Evolutionary conservation across 2,329 filamentous ascomycete genomes (phyloP).

Genomic region (Colletotrichum phormii): DNA sequence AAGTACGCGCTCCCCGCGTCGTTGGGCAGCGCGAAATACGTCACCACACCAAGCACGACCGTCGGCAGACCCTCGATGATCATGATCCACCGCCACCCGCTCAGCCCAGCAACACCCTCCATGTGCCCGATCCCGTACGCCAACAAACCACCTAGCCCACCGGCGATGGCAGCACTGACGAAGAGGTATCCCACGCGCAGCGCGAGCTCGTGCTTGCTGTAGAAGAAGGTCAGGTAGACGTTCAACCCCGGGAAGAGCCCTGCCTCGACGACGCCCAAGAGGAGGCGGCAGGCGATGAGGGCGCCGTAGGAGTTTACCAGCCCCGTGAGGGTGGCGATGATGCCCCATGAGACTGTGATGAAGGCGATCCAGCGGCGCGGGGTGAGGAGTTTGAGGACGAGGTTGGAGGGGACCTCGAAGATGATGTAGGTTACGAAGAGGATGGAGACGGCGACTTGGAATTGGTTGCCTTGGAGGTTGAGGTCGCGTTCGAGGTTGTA

Average conservation of each 20-base stretch:
- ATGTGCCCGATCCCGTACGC: slow-evolving; percentile 81
- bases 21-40: slow-evolving; percentile 67
- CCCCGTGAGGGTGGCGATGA: slow-evolving; percentile 77
- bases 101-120: slow-evolving; percentile 72
- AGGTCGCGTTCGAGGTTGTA: slow-evolving; percentile 75
- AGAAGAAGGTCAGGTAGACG: slow-evolving; percentile 80
- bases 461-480: slow-evolving; percentile 73
- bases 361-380: slow-evolving; percentile 73
- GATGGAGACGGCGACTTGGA: slow-evolving; percentile 75
- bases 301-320: slow-evolving; percentile 73
- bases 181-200: slow-evolving; percentile 80
- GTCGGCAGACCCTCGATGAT: slow-evolving; percentile 63
- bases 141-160: slow-evolving; percentile 77
- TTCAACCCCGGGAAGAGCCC: slow-evolving; percentile 77
- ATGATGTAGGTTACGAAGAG: slow-evolving; percentile 73
- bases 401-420: slow-evolving; percentile 74
- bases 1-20: slow-evolving; percentile 51
- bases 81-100: slow-evolving; percentile 81
- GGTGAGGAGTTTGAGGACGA: slow-evolving; percentile 71
- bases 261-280: slow-evolving; percentile 77
- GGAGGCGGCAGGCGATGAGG: slow-evolving; percentile 74
- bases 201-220: slow-evolving; percentile 78
- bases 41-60: slow-evolving; percentile 61
- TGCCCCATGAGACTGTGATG: slow-evolving; percentile 74
- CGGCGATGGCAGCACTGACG: slow-evolving; percentile 76